Percentiles rank a stretch among this genome's conserved stretches.
Conservation (phyloP, 2,329 filamentous ascomycete genomes). For the Cyphellophora europaea region DNA sequence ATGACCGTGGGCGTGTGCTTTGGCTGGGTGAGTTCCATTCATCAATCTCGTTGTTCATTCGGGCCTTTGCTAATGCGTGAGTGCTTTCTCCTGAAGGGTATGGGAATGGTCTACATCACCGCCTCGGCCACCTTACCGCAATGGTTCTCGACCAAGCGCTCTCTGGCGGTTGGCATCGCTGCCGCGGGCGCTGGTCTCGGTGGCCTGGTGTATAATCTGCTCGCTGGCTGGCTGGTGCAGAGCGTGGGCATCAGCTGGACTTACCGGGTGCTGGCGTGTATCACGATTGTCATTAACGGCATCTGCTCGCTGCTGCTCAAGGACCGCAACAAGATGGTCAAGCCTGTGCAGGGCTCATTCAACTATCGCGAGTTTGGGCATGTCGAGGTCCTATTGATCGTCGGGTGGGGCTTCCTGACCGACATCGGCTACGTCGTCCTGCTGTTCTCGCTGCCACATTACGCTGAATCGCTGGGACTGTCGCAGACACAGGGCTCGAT, state of each 20-base stretch:
- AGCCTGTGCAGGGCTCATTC: conserved; percentile 15
- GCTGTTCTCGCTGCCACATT: conserved; percentile 37
- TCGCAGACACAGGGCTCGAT: conserved; percentile 27
- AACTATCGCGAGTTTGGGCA: conserved; percentile 13
- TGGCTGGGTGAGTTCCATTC: too few species aligned
- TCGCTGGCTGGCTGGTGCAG: conserved; percentile 18
- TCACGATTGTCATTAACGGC: conserved; percentile 18
- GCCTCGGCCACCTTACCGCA: conserved; percentile 16
- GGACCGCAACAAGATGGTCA: conserved; percentile 18
- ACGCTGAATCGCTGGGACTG: conserved; percentile 33
- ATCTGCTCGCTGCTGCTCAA: conserved; percentile 19
- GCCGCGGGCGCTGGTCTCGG: conserved; percentile 22
- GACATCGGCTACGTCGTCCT: conserved; percentile 39
- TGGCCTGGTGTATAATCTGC: conserved; percentile 20
- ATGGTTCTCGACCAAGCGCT: conserved; percentile 22
- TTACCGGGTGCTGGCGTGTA: conserved; percentile 21
- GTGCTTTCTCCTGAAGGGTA: too few species aligned
- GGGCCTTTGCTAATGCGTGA: too few species aligned
- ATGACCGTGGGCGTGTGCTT: conserved; percentile 19
- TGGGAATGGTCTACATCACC: conserved; percentile 20
- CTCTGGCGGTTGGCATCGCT: conserved; percentile 21
- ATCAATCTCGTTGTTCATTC: too few species aligned
- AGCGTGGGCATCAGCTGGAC: conserved; percentile 19
- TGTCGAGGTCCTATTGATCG: conserved; percentile 16
- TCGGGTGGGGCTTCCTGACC: conserved; percentile 32